Evolutionary conservation across 2,329 filamentous ascomycete genomes (phyloP).

Genomic region (Dothidotthia symphoricarpi): DNA sequence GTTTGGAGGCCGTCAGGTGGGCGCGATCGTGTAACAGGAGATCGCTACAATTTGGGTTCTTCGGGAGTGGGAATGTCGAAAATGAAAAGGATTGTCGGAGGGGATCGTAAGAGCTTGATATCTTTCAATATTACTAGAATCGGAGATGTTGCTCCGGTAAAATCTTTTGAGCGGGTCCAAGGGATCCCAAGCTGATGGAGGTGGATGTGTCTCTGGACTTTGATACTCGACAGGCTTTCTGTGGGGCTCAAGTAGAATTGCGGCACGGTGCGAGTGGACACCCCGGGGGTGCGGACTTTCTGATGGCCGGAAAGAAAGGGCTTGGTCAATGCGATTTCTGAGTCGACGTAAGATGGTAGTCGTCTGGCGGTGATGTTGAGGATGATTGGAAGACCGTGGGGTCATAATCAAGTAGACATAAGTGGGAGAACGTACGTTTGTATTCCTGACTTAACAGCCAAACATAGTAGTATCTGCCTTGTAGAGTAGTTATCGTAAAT

Average conservation of each 20-base stretch:
- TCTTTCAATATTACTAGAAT: conserved; percentile 14
- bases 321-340: conserved; percentile 33
- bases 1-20: conserved; percentile 16
- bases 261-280: conserved; percentile 34
- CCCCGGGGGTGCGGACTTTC: conserved; percentile 31
- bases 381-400: conserved; percentile 32
- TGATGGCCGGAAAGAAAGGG: conserved; percentile 30
- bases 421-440: conserved; percentile 40
- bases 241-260: conserved; percentile 30
- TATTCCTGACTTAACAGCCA: conserved; percentile 23
- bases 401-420: conserved; percentile 37
- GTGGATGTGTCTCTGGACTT: conserved; percentile 22
- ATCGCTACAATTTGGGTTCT: conserved; percentile 12
- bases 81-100: conserved; percentile 20
- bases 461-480: conserved; percentile 34
- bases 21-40: conserved; percentile 9
- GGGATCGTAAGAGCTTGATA: conserved; percentile 10
- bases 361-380: conserved; percentile 21
- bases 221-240: conserved; percentile 32
- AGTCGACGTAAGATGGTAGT: conserved; percentile 38
- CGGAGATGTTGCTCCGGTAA: conserved; percentile 21
- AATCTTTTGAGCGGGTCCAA: conserved; percentile 17
- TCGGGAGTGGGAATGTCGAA: conserved; percentile 19
- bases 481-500: conserved; percentile 30
- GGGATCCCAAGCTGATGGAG: conserved; percentile 26